Conservation (phyloP, 495 filamentous ascomycete species). For the Penicillium herquei region DNA sequence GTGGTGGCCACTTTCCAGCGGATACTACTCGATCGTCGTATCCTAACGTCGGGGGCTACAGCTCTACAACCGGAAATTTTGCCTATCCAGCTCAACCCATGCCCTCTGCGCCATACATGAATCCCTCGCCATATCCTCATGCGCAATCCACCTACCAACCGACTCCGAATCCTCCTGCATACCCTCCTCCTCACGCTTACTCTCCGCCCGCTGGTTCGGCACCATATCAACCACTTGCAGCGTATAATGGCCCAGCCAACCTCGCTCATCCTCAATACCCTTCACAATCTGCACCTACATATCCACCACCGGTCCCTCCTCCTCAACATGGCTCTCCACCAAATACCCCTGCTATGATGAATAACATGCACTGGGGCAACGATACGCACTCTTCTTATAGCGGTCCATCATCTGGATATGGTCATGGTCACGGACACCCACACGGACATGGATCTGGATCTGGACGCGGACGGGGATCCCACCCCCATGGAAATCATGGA, state of each 20-base stretch:
- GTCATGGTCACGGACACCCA: constrained; percentile 13
- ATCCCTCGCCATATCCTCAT: constrained; percentile 29
- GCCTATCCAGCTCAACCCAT: constrained; percentile 32
- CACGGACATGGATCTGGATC: not conserved
- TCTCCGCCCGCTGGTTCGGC: constrained; percentile 28
- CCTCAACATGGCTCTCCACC: constrained; percentile 22
- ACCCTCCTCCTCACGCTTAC: constrained; percentile 23
- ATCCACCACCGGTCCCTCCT: constrained; percentile 22
- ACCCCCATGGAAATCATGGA: constrained; percentile 39
- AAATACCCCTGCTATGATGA: constrained; percentile 53
- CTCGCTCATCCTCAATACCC: constrained; percentile 22
- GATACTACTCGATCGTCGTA: constrained; percentile 24
- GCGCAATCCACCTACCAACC: constrained; percentile 27
- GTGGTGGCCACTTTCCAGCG: constrained; percentile 51
- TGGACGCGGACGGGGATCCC: constrained; percentile 29
- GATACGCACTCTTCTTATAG: constrained; percentile 32
- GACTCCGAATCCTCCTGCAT: constrained; percentile 23
- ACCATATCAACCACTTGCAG: constrained; percentile 28
- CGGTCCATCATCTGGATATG: constrained; percentile 21
- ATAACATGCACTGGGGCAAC: constrained; percentile 57
- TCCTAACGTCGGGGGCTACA: constrained; percentile 20
- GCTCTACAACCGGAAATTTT: constrained; percentile 34
- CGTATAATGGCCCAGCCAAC: constrained; percentile 26
- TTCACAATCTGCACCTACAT: constrained; percentile 25
- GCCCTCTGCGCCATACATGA: constrained; percentile 23